A percentile compares a stretch with the other conserved stretches of the same genome.
phyloP scores from a whole-genome alignment of 2,329 filamentous ascomycete species.

The Botryotinia narcissicola region DNA sequence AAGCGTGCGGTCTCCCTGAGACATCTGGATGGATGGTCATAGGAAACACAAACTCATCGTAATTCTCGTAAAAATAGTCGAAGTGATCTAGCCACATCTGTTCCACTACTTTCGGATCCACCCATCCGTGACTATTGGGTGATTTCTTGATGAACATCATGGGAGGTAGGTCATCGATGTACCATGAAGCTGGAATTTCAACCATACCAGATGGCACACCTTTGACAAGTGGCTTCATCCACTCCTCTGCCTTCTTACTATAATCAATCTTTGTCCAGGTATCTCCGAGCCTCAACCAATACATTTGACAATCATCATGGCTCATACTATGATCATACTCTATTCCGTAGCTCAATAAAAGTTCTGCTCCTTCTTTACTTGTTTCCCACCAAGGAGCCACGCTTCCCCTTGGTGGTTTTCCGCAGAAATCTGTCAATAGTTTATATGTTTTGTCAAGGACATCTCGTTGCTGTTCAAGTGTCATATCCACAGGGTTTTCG shows the following conservation, averaged over 20 bases:
- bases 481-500: conserved; percentile 71
- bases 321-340: conserved; percentile 69
- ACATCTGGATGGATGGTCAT: conserved; percentile 77
- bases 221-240: conserved; percentile 64
- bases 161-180: conserved; percentile 60
- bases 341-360: conserved; percentile 64
- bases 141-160: conserved; percentile 72
- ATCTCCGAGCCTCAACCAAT: conserved; percentile 63
- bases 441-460: conserved; percentile 73
- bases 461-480: conserved; percentile 69
- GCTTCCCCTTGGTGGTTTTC: conserved; percentile 68
- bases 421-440: conserved; percentile 67
- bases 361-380: conserved; percentile 62
- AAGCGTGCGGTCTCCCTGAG: conserved; percentile 66
- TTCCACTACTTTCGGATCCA: conserved; percentile 51
- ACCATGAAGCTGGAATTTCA: conserved; percentile 64
- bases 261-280: conserved; percentile 69
- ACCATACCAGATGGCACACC: conserved; percentile 61
- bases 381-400: conserved; percentile 78
- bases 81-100: conserved; percentile 52
- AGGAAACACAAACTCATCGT: conserved; percentile 74
- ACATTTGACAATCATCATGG: conserved; percentile 63
- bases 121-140: conserved; percentile 61
- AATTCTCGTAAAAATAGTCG: conserved; percentile 73
- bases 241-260: conserved; percentile 56